Conservation (phyloP, 768 basidiomycete species). For the Rubroboletus satanas region DNA sequence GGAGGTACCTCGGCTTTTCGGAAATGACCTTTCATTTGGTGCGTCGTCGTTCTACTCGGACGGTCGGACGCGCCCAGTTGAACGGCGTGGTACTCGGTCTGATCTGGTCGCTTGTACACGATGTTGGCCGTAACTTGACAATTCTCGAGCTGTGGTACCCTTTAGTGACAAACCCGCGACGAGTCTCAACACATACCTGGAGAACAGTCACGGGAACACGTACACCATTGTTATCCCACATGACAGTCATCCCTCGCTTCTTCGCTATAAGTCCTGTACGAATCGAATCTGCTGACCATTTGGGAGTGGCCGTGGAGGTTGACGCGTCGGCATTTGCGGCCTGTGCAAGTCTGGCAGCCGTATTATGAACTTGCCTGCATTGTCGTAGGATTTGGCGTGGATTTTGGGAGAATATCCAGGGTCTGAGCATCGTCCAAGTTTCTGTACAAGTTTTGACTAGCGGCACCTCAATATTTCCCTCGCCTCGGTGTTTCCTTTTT, state of each 20-base stretch:
- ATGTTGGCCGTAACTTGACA: conserved; percentile 87
- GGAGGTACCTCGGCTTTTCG: conserved; percentile 73
- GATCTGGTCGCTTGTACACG: conserved; percentile 56
- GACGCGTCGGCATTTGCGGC: conserved; percentile 17
- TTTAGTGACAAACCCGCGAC: conserved; percentile 10
- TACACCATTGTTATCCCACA: conserved; percentile 90
- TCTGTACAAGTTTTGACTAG: conserved; percentile 6
- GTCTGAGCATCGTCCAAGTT: conserved; percentile 44
- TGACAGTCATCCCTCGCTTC: conserved; percentile 92
- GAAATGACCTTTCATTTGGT: conserved; percentile 88
- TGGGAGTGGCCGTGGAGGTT: conserved; percentile 33
- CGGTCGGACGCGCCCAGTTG: conserved; percentile 86
- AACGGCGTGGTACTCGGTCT: conserved; percentile 83
- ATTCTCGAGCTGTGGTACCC: conserved; percentile 61
- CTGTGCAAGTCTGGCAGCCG: conserved; percentile 33
- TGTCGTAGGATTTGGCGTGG: conserved; percentile 31
- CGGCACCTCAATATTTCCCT: not conserved
- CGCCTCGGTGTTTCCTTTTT: conserved; percentile 16
- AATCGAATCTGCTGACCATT: conserved; percentile 84
- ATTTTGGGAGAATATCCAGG: conserved; percentile 44
- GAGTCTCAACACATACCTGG: conserved; percentile 56
- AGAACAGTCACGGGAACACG: conserved; percentile 90
- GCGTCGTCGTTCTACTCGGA: conserved; percentile 64
- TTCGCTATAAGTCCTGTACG: conserved; percentile 91
- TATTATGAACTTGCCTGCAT: conserved; percentile 44